Base-by-base conservation (phyloP, 306 rosid genomes). In the Ziziphus jujuba region DNA sequence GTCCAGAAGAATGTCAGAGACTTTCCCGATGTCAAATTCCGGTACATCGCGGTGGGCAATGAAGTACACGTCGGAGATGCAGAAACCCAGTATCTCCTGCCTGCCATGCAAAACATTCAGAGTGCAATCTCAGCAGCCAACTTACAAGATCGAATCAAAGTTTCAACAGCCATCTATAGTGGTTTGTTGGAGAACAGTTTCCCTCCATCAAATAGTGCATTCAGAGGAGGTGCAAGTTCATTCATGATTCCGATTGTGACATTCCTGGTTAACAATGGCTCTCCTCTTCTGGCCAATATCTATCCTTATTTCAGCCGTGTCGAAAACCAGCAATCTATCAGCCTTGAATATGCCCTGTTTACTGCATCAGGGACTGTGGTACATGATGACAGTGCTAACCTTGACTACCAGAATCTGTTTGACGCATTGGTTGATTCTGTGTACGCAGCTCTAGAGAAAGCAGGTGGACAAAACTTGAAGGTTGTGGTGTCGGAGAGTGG, bases 201-300 rank as follows among this genome's bases (percentile, higher is more conserved):
- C 44, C 97, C 91, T 57, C 92, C 92, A 0, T 81, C 64, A 0
- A 3, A 15, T 0, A 84, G 85, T 6, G 44, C 1, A 57, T 90
- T 81, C 22, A 75, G 6, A 13, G 75, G 8, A 2, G 2, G 23
- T 1, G 85, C 85, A 21, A 28, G 0, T 1, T 7, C 40, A 48
- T 82, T 69, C n/a, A 73, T 84, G 43, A 48, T 15, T 0, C 91
- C 90, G 22, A 76, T 90, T 9, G 52, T 82, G 4, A 2, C 28
- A 1, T 87, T 84, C 66, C 52, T 90, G 0, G 57, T 2, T 4
- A 47, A 7, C 13, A 80, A 78, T 22, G 84, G 76, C 0, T 22
- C 91, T 19, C 95, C 91, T 47, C 91, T 90, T 68, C 91, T 90
- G n/a, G 85, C 72, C 0, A 90, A 90, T 62, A 69, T 85, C 10